Evolutionary conservation across 495 filamentous ascomycete species (phyloP).

Genomic region (Cercophora samala): DNA sequence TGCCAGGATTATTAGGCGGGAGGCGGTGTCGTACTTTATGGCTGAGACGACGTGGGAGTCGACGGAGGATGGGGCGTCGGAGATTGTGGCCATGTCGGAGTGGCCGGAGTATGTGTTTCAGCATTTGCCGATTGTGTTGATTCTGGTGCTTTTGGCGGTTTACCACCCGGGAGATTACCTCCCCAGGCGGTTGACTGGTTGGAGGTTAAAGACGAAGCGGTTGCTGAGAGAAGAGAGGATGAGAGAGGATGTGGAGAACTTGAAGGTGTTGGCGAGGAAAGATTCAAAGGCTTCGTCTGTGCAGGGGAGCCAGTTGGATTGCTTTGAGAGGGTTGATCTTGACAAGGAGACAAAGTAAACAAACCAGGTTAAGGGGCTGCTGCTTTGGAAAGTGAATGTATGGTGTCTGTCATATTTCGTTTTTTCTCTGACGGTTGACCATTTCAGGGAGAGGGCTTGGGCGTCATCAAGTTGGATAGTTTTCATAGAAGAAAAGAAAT

Average conservation of each 20-base stretch:
- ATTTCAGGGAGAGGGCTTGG: not conserved
- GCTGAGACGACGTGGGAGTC: not conserved
- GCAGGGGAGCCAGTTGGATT: not conserved
- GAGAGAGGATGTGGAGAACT: not conserved
- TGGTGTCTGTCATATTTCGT: not conserved
- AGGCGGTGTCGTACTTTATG: not conserved
- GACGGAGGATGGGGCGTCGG: not conserved
- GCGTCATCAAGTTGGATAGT: not conserved
- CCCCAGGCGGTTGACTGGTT: conserved; percentile 14
- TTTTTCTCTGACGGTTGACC: not conserved
- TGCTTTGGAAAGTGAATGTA: too few relatives aligned
- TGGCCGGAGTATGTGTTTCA: conserved; percentile 20
- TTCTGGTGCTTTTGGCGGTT: conserved; percentile 11
- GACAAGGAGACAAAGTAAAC: not conserved
- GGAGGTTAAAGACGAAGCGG: conserved; percentile 1
- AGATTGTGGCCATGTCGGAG: conserved; percentile 11
- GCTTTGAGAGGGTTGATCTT: not conserved
- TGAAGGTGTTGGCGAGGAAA: not conserved
- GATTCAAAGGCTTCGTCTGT: not conserved
- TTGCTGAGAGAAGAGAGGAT: conserved; percentile 4
- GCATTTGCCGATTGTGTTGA: conserved; percentile 5
- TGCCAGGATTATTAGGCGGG: conserved; percentile 6
- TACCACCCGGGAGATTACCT: conserved; percentile 17
- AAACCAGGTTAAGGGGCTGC: not conserved
- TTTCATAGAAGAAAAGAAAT: not conserved